These are phyloP conservation scores for Ophiocordyceps robertsii DNA, from an alignment of 2,329 filamentous ascomycete genomes.

Conservation along the genomic window DNA sequence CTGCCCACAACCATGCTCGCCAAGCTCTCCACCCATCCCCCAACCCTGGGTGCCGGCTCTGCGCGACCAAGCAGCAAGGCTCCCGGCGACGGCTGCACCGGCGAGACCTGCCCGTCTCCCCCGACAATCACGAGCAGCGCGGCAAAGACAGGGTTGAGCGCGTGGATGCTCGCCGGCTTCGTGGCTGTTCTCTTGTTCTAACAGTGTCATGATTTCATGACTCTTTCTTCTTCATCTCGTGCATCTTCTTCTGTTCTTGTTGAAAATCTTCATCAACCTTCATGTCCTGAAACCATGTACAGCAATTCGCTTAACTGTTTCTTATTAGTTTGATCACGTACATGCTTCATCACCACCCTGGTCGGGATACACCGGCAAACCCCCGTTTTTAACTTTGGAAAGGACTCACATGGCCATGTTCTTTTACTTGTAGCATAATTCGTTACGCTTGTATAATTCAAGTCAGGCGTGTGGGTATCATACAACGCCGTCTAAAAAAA, in stretches of 20 bases:
- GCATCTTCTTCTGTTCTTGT: background rate
- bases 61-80: too few relatives aligned
- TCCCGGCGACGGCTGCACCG: slow-evolving; percentile 3
- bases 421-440: background rate
- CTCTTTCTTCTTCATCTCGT: background rate
- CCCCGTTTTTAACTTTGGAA: too few relatives aligned
- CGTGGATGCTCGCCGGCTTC: slow-evolving; percentile 7
- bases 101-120: slow-evolving; percentile 2
- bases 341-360: too few relatives aligned
- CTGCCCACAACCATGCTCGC: too few relatives aligned
- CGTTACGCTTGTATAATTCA: background rate
- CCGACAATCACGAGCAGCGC: slow-evolving; percentile 5
- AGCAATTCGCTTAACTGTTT: too few relatives aligned
- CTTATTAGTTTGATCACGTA: too few relatives aligned
- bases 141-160: slow-evolving; percentile 8
- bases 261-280: too few relatives aligned
- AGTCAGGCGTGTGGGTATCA: background rate
- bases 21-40: too few relatives aligned
- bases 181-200: slow-evolving; percentile 9
- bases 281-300: too few relatives aligned
- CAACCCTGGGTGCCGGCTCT: too few relatives aligned
- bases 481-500: background rate
- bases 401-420: too few relatives aligned
- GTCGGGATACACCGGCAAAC: background rate
- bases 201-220: background rate